A percentile compares a stretch with the other conserved stretches of the same genome.
Conservation (phyloP, 306 rosid species). For the Cucurbita argyrosperma region DNA sequence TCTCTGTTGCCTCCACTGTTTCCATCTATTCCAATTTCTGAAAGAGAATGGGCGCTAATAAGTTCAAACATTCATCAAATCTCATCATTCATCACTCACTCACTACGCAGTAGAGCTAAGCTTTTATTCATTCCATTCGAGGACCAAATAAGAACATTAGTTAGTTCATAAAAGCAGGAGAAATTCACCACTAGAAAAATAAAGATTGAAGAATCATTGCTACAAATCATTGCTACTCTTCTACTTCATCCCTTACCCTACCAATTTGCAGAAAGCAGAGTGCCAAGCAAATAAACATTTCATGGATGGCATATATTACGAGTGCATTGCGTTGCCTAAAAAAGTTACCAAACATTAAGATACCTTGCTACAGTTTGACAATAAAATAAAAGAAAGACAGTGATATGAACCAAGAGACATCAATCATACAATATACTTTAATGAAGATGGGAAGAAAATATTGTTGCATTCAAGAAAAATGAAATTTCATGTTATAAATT, state of each 20-base stretch:
- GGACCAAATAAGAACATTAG: background rate
- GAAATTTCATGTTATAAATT: too few species aligned
- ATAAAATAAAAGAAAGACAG: background rate
- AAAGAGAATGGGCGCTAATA: constrained; percentile 3
- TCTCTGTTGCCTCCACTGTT: constrained; percentile 44
- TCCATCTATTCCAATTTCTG: constrained; percentile 91
- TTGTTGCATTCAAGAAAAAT: too few species aligned
- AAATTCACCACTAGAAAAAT: background rate
- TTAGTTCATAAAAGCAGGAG: background rate
- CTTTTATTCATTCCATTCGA: background rate
- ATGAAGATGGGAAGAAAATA: too few species aligned
- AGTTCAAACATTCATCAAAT: background rate
- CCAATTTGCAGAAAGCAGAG: background rate
- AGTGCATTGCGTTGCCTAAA: background rate
- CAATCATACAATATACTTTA: too few species aligned
- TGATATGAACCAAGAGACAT: too few species aligned
- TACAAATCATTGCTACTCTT: too few species aligned
- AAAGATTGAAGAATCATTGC: background rate
- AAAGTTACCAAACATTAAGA: background rate
- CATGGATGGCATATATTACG: background rate
- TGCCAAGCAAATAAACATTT: background rate
- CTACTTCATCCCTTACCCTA: background rate
- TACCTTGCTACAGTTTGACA: constrained; percentile 19
- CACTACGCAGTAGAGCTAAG: background rate
- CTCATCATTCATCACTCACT: background rate